Evolutionary conservation across 768 basidiomycete species (phyloP).

Genomic region (Lepiota brunneoincarnata): DNA sequence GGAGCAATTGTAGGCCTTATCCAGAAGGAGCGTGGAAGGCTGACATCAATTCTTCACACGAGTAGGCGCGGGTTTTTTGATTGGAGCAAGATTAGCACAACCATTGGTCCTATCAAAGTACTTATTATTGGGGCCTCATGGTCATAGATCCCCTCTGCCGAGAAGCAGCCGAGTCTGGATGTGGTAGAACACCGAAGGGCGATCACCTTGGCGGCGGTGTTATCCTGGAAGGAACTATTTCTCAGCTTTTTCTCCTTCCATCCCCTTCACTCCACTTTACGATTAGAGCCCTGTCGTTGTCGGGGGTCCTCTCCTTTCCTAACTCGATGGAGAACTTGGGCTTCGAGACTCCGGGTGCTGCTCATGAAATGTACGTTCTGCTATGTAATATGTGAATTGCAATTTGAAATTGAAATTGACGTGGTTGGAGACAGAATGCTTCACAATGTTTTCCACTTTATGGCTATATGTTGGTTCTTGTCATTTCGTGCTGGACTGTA

Average conservation of each 20-base stretch:
- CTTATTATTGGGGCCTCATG: too few relatives aligned
- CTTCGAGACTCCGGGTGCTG: not conserved
- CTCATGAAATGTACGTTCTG: slow-evolving; percentile 6
- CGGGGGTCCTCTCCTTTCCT: not conserved
- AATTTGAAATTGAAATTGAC: not conserved
- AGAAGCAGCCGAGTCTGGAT: too few relatives aligned
- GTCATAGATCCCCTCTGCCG: too few relatives aligned
- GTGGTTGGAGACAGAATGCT: slow-evolving; percentile 17
- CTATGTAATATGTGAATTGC: not conserved
- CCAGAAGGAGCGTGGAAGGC: too few relatives aligned
- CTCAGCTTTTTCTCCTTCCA: not conserved
- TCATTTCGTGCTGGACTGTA: not conserved
- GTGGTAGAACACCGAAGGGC: too few relatives aligned
- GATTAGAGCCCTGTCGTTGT: not conserved
- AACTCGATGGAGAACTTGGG: not conserved
- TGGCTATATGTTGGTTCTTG: not conserved
- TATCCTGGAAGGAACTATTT: too few relatives aligned
- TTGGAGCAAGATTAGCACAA: too few relatives aligned
- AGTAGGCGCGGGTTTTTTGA: too few relatives aligned
- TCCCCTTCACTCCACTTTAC: not conserved
- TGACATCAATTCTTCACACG: too few relatives aligned
- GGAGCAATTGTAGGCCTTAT: too few relatives aligned
- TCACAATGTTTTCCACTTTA: not conserved
- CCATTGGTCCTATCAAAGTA: too few relatives aligned
- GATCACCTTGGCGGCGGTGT: too few relatives aligned